Conservation (phyloP, 1,284 basidiomycete genomes). For the Fomitopsis palustris region DNA sequence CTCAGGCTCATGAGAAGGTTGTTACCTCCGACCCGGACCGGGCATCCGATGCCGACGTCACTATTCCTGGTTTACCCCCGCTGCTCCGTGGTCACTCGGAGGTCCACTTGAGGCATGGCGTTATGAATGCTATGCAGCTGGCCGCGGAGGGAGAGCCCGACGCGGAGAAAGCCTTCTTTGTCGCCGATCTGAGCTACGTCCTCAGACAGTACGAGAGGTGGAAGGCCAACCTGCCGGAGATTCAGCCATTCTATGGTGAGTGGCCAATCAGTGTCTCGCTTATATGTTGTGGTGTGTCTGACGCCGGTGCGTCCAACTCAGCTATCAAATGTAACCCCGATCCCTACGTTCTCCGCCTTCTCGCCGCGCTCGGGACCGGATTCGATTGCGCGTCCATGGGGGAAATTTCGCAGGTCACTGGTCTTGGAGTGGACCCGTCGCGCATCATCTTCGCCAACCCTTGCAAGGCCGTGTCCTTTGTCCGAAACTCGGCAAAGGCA, state of each 20-base stretch:
- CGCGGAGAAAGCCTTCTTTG: constrained; percentile 94
- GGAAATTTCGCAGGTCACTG: constrained; percentile 86
- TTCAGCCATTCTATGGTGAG: constrained; percentile 91
- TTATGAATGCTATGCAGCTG: constrained; percentile 58
- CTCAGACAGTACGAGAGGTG: constrained; percentile 87
- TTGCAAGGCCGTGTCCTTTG: constrained; percentile 94
- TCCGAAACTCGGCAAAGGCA: constrained; percentile 77
- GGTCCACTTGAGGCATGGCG: constrained; percentile 67
- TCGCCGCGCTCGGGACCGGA: constrained; percentile 86
- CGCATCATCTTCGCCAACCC: constrained; percentile 99
- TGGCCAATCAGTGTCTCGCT: constrained; percentile 17
- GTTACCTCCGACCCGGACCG: constrained; percentile 13
- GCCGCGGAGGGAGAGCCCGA: constrained; percentile 55
- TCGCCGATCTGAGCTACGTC: constrained; percentile 89
- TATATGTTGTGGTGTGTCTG: constrained; percentile 7
- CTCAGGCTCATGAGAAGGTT: constrained; percentile 21
- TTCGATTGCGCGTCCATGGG: constrained; percentile 99
- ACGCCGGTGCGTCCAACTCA: constrained; percentile 27
- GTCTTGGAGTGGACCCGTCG: constrained; percentile 68
- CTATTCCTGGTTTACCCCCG: constrained; percentile 64
- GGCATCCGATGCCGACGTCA: constrained; percentile 30
- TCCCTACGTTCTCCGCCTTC: constrained; percentile 86
- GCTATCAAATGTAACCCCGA: constrained; percentile 99
- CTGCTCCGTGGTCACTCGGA: constrained; percentile 67
- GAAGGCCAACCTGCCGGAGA: constrained; percentile 76